Base-by-base conservation (phyloP, 345 rosid genomes). In the Lepidium aucheri region DNA sequence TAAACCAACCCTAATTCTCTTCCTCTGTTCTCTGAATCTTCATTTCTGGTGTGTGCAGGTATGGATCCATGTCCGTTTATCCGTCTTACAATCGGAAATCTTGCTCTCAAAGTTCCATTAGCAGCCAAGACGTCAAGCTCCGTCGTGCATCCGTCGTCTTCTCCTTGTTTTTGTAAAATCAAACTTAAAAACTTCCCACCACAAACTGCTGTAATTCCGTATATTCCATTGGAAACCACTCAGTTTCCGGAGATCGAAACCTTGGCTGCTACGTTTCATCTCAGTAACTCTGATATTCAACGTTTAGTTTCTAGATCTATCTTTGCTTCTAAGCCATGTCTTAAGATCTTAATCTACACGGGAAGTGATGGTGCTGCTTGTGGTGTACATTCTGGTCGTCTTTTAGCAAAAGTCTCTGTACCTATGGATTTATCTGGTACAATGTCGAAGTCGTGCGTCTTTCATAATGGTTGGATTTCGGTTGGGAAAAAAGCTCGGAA, bases 61-160 rank as follows among this genome's bases (percentile, higher is more conserved):
- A 93, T 93, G 98, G 98, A 93, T 81, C 97, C 97, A 10, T 90
- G 97, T 73, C 97, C 94, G 43, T 92, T 87, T 81, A 82, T 89
- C 28, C 93, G 95, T 36, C 76, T 92, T 14, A 80, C 94, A 12
- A 86, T 93, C 1, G 84, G 80, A 16, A 83, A 81, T 51, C 80
- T 93, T 13, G 95, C 93, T 26, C 78, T 92, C 49, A 86, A 84
- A 63, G 61, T 89, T 49, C 95, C 98, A 4, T 69, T 78, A 1
- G 88, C 91, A 4, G 60, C 94, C 3, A 89, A 82, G 41, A 84
- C 95, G 0, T 76, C 89, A 3, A 76, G 79, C 74, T 86, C 98
- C 60, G 88, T 83, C 50, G 88, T 90, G 30, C 97, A 87, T 53
- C 97, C 93, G 0, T 79, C 87, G 18, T 86, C 94, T 0, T 79